Evolutionary conservation across 2,329 filamentous ascomycete species (phyloP).

Genomic region (Fusarium mundagurra): DNA sequence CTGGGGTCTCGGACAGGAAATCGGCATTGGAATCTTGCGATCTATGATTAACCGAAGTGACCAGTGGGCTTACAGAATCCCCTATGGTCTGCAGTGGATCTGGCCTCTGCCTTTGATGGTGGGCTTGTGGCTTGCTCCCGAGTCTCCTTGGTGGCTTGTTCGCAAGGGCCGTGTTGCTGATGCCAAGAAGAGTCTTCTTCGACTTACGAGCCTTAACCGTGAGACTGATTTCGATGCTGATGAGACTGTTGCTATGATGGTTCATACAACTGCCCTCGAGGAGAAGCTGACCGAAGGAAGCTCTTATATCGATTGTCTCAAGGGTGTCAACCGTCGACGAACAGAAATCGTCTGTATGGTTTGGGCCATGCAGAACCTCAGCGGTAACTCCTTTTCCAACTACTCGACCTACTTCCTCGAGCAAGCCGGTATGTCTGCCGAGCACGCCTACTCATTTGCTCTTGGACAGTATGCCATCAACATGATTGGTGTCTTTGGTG

Average conservation of each 20-base stretch:
- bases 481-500: constrained; percentile 82
- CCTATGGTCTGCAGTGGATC: constrained; percentile 81
- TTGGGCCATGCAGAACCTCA: constrained; percentile 72
- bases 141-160: constrained; percentile 80
- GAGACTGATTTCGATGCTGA: constrained; percentile 82
- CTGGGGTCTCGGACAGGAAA: constrained; percentile 78
- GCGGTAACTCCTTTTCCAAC: constrained; percentile 71
- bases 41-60: constrained; percentile 71
- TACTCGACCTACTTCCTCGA: constrained; percentile 72
- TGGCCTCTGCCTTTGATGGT: constrained; percentile 75
- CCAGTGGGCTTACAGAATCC: constrained; percentile 75
- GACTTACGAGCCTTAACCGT: constrained; percentile 69
- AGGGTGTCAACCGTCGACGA: constrained; percentile 77
- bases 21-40: constrained; percentile 78
- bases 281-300: constrained; percentile 77
- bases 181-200: constrained; percentile 72
- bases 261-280: constrained; percentile 85
- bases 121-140: constrained; percentile 74
- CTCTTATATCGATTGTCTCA: constrained; percentile 85
- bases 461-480: constrained; percentile 75
- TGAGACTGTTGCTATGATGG: constrained; percentile 91
- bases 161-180: constrained; percentile 71
- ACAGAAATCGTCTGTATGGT: constrained; percentile 76
- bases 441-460: constrained; percentile 64
- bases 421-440: constrained; percentile 64